Evolutionary conservation across 768 basidiomycete genomes (phyloP).

Genomic region (Stropharia rugosoannulata): DNA sequence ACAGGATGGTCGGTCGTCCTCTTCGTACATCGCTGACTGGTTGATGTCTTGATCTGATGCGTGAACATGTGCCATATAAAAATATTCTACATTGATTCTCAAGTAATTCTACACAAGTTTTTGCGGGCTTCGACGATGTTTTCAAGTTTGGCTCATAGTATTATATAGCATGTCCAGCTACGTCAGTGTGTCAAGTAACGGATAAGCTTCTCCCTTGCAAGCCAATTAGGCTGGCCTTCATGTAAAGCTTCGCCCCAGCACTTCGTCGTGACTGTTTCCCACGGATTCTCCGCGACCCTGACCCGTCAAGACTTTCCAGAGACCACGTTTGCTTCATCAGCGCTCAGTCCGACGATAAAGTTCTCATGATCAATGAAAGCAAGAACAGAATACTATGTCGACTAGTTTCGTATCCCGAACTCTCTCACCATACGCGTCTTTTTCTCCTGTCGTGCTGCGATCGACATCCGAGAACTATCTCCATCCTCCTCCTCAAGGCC

Average conservation of each 20-base stretch:
- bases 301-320: conserved; percentile 8
- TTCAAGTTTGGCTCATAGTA: too few species aligned
- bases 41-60: too few species aligned
- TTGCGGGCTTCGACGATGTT: too few species aligned
- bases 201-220: too few species aligned
- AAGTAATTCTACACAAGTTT: too few species aligned
- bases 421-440: conserved; percentile 6
- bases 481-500: conserved; percentile 14
- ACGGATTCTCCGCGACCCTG: conserved; percentile 16
- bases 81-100: too few species aligned
- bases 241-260: neutral
- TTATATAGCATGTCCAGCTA: too few species aligned
- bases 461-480: conserved; percentile 17
- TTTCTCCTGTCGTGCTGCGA: conserved; percentile 12
- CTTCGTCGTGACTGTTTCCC: conserved; percentile 2
- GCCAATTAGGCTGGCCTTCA: too few species aligned
- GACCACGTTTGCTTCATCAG: conserved; percentile 18
- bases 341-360: conserved; percentile 15
- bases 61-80: too few species aligned
- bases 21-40: too few species aligned
- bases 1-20: too few species aligned
- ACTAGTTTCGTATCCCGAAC: conserved; percentile 8
- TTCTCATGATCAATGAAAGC: conserved; percentile 24
- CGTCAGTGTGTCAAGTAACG: too few species aligned
- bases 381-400: conserved; percentile 10